phyloP scores from a whole-genome alignment of 305 asterid species.

The Solanum hybrid region DNA sequence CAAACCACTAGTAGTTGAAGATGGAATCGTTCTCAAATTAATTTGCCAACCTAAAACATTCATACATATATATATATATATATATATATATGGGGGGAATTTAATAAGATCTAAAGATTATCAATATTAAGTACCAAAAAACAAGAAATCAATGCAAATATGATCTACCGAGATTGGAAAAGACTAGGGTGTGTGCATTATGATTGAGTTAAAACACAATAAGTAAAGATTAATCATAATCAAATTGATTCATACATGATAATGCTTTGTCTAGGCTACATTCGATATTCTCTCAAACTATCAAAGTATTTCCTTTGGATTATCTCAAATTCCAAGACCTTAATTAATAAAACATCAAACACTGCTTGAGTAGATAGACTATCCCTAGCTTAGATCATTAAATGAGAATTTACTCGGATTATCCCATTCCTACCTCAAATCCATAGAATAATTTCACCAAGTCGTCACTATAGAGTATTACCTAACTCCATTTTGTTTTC shows the following conservation, averaged over 20 bases:
- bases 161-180: neutral
- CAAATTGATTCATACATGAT: neutral
- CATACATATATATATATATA: too few relatives aligned
- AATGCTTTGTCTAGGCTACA: neutral
- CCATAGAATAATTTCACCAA: neutral
- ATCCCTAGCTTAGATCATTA: neutral
- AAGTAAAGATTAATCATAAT: neutral
- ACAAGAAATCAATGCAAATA: neutral
- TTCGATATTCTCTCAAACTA: neutral
- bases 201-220: too few relatives aligned
- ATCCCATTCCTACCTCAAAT: neutral
- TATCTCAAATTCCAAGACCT: neutral
- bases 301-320: neutral
- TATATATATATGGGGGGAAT: neutral
- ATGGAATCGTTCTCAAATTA: neutral
- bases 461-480: neutral
- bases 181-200: neutral
- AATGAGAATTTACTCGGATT: too few relatives aligned
- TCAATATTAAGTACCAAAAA: neutral
- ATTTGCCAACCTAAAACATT: neutral
- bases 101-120: too few relatives aligned
- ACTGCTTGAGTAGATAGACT: neutral
- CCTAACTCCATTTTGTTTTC: neutral
- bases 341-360: neutral
- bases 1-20: neutral